phyloP scores from a whole-genome alignment of 352 stramenopile species.

The Phytophthora hybrid region DNA sequence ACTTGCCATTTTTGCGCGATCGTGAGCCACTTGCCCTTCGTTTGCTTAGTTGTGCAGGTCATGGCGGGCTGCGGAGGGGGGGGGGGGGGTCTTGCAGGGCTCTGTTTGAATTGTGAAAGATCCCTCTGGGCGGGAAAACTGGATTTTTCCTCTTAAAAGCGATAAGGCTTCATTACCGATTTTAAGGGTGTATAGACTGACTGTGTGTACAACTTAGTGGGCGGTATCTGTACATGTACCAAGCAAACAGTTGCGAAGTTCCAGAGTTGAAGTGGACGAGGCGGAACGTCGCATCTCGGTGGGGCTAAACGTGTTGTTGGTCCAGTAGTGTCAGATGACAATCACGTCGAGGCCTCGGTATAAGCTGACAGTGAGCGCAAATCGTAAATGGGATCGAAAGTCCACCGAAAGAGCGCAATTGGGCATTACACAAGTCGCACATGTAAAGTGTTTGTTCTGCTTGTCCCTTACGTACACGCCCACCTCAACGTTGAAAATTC shows the following conservation, averaged over 20 bases:
- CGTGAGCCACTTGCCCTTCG: no score
- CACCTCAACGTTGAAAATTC: not conserved
- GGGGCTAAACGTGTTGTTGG: not conserved
- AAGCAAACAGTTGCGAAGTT: not conserved
- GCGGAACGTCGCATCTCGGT: conserved; percentile 13
- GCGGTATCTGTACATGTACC: no score
- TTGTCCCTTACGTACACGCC: not conserved
- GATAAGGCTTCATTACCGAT: no score
- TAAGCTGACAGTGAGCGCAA: conserved; percentile 7
- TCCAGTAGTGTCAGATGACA: not conserved
- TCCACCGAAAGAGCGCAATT: conserved; percentile 26
- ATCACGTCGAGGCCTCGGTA: not conserved
- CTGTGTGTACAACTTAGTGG: no score
- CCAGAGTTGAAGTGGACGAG: conserved; percentile 8
- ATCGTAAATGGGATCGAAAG: conserved; percentile 14
- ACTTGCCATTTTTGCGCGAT: no score
- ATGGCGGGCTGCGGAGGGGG: no score
- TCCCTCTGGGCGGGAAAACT: no score
- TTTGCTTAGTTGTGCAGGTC: no score
- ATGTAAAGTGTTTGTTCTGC: conserved; percentile 1
- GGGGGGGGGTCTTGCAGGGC: no score
- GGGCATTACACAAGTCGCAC: conserved; percentile 25
- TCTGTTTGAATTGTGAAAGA: no score
- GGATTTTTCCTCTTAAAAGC: no score
- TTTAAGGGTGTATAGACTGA: no score